Evolutionary conservation across 225 moss, liverwort and hornwort species (phyloP).

Genomic region (Polytrichum commune): DNA sequence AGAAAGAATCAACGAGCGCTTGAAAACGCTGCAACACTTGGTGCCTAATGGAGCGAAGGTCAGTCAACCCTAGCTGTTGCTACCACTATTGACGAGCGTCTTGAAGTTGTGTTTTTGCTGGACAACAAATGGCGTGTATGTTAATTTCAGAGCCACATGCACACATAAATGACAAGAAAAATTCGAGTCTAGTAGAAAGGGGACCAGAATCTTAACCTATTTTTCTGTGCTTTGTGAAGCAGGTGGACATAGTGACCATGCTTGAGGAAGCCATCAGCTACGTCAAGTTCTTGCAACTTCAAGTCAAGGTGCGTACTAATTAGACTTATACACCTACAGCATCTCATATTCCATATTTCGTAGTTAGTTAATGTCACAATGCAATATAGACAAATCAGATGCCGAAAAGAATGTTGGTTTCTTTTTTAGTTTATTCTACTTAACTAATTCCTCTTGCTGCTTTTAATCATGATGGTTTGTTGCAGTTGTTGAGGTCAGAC

Average conservation of each 20-base stretch:
- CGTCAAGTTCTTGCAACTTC: slow-evolving; percentile 82
- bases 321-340: too few species aligned
- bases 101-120: too few species aligned
- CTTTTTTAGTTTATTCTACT: background rate
- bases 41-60: slow-evolving; percentile 92
- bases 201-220: too few species aligned
- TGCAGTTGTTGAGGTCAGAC: slow-evolving; percentile 76
- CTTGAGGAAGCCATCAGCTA: slow-evolving; percentile 87
- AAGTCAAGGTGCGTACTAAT: slow-evolving; percentile 50
- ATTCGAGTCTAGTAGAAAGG: too few species aligned
- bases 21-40: slow-evolving; percentile 73
- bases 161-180: too few species aligned
- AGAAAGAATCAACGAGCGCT: slow-evolving; percentile 81
- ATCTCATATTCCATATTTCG: background rate
- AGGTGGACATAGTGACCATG: slow-evolving; percentile 95
- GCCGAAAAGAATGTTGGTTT: background rate
- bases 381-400: too few species aligned
- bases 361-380: background rate
- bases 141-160: too few species aligned
- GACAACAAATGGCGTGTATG: too few species aligned
- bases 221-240: slow-evolving; percentile 3
- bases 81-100: too few species aligned
- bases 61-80: slow-evolving; percentile 1
- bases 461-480: background rate
- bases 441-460: background rate